Evolutionary conservation across 495 filamentous ascomycete genomes (phyloP).

Genomic region (Elaphomyces granulatus): DNA sequence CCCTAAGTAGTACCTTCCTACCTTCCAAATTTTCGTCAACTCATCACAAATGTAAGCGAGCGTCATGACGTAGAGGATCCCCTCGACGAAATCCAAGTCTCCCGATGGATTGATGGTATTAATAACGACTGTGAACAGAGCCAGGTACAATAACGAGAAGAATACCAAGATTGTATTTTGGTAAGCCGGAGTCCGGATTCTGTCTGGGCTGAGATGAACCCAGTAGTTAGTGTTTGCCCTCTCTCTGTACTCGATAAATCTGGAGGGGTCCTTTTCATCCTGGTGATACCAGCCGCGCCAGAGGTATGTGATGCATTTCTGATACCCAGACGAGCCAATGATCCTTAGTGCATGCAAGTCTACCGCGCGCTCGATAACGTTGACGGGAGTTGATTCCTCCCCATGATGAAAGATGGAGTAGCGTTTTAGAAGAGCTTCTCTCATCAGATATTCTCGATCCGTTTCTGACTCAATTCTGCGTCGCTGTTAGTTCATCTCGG

Average conservation of each 20-base stretch:
- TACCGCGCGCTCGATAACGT: constrained; percentile 82
- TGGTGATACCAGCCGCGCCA: constrained; percentile 97
- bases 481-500: not conserved
- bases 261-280: constrained; percentile 72
- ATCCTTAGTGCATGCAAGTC: constrained; percentile 80
- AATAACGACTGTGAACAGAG: constrained; percentile 76
- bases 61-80: constrained; percentile 78
- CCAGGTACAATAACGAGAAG: constrained; percentile 70
- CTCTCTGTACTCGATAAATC: constrained; percentile 69
- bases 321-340: constrained; percentile 86
- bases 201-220: constrained; percentile 78
- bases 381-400: constrained; percentile 56
- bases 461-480: constrained; percentile 66
- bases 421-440: constrained; percentile 74
- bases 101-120: constrained; percentile 73
- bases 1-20: constrained; percentile 71
- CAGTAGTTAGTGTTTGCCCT: constrained; percentile 60
- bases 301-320: constrained; percentile 81
- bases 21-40: constrained; percentile 74
- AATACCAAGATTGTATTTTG: constrained; percentile 82
- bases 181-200: constrained; percentile 83
- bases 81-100: constrained; percentile 75
- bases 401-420: constrained; percentile 68
- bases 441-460: constrained; percentile 59
- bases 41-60: constrained; percentile 89